phyloP scores from a whole-genome alignment of 2,329 filamentous ascomycete genomes.

The Pseudogymnoascus verrucosus region DNA sequence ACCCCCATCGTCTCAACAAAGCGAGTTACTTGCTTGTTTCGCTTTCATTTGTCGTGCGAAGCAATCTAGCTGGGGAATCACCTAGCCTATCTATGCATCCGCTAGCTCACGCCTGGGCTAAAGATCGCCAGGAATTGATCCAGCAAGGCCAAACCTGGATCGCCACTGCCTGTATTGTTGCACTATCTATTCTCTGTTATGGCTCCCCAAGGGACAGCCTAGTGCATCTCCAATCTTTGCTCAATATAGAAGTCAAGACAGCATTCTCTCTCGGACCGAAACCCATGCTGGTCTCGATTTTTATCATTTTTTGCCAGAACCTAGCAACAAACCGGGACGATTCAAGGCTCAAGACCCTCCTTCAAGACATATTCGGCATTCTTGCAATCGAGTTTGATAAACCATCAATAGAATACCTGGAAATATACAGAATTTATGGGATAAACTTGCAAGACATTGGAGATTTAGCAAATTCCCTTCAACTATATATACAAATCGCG shows the following conservation, averaged over 20 bases:
- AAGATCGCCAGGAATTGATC: conserved; percentile 21
- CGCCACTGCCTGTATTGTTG: conserved; percentile 16
- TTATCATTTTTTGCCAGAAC: conserved; percentile 12
- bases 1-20: conserved; percentile 23
- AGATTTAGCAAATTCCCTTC: not conserved
- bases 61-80: conserved; percentile 7
- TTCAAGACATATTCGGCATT: conserved; percentile 14
- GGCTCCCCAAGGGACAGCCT: conserved; percentile 7
- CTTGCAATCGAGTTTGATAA: conserved; percentile 9
- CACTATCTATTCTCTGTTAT: conserved; percentile 13
- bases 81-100: conserved; percentile 29
- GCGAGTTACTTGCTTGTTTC: conserved; percentile 24
- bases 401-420: conserved; percentile 15
- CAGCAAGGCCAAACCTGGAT: conserved; percentile 11
- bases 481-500: not conserved
- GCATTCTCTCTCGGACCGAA: conserved; percentile 9
- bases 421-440: conserved; percentile 15
- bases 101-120: conserved; percentile 30
- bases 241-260: conserved; percentile 12
- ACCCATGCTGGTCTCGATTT: conserved; percentile 9
- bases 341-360: conserved; percentile 11
- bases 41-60: conserved; percentile 23
- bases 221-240: conserved; percentile 14
- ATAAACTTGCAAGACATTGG: conserved; percentile 10
- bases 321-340: conserved; percentile 15